A percentile compares a stretch with the other conserved stretches of the same genome.
phyloP scores from a whole-genome alignment of 371 early-diverging fungal species.

The Mucor lusitanicus region DNA sequence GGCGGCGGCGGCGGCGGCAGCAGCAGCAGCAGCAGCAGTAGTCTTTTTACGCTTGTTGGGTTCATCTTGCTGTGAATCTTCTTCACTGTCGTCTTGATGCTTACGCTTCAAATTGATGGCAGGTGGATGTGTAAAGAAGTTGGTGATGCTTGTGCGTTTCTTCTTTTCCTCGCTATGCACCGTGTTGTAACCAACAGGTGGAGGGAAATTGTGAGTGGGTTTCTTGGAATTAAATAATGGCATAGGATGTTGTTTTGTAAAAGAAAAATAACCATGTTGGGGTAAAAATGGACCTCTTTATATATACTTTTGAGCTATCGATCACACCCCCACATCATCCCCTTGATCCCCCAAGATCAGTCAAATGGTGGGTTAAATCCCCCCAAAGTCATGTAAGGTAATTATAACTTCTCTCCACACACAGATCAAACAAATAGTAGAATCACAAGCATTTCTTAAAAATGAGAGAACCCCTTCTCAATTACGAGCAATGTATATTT shows the following conservation, averaged over 20 bases:
- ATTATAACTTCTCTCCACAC: background rate
- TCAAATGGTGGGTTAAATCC: background rate
- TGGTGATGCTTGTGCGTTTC: background rate
- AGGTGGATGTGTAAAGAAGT: background rate
- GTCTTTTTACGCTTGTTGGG: background rate
- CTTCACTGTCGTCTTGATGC: background rate
- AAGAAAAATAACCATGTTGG: background rate
- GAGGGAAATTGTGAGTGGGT: background rate
- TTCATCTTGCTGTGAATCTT: background rate
- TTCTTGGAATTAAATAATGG: background rate
- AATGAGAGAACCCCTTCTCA: too few relatives aligned
- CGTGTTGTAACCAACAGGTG: background rate
- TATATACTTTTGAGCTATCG: background rate
- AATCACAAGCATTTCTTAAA: too few relatives aligned
- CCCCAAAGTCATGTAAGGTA: background rate
- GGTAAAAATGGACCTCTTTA: background rate
- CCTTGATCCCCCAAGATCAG: background rate
- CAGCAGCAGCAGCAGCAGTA: background rate
- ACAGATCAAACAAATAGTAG: background rate
- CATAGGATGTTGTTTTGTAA: too few relatives aligned
- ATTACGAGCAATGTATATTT: background rate
- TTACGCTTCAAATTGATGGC: background rate
- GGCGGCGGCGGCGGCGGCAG: background rate
- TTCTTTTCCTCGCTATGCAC: background rate
- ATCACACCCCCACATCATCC: background rate